These are phyloP conservation scores for Malus domestica DNA, from an alignment of 306 rosid species.

Conservation along the genomic window DNA sequence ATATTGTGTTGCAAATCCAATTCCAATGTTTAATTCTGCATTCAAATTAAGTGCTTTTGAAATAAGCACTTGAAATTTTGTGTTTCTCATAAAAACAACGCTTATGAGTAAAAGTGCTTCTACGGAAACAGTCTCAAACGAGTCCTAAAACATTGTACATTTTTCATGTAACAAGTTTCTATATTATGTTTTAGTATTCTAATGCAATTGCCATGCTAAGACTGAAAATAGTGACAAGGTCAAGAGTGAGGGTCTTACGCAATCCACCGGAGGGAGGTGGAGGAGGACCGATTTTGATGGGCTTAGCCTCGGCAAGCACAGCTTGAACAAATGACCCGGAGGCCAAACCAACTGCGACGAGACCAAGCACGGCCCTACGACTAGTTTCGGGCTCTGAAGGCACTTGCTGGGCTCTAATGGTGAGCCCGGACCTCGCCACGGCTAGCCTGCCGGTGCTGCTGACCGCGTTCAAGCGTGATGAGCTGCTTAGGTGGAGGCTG, in stretches of 20 bases:
- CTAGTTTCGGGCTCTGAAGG: slow-evolving; percentile 48
- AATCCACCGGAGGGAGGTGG: slow-evolving; percentile 94
- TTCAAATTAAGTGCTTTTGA: neutral
- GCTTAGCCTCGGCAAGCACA: slow-evolving; percentile 76
- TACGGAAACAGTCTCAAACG: neutral
- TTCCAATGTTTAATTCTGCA: neutral
- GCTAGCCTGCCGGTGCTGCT: slow-evolving; percentile 30
- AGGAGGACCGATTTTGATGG: slow-evolving; percentile 84
- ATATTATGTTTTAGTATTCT: neutral
- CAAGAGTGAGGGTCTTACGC: slow-evolving; percentile 42
- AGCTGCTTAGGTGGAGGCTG: slow-evolving; percentile 53
- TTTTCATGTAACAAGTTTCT: neutral
- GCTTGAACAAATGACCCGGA: slow-evolving; percentile 78
- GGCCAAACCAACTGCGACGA: slow-evolving; percentile 77
- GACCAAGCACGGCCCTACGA: slow-evolving; percentile 68
- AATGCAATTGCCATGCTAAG: neutral
- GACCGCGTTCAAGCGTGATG: slow-evolving; percentile 39
- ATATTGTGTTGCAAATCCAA: neutral
- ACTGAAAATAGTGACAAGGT: neutral
- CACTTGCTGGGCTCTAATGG: slow-evolving; percentile 54
- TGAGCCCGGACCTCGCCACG: slow-evolving; percentile 33
- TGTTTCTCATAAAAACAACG: neutral
- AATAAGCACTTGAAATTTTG: neutral
- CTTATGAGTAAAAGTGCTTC: neutral
- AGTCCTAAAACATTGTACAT: too few species aligned